Evolutionary conservation across 495 filamentous ascomycete species (phyloP).

Genomic region (Xylaria longipes): DNA sequence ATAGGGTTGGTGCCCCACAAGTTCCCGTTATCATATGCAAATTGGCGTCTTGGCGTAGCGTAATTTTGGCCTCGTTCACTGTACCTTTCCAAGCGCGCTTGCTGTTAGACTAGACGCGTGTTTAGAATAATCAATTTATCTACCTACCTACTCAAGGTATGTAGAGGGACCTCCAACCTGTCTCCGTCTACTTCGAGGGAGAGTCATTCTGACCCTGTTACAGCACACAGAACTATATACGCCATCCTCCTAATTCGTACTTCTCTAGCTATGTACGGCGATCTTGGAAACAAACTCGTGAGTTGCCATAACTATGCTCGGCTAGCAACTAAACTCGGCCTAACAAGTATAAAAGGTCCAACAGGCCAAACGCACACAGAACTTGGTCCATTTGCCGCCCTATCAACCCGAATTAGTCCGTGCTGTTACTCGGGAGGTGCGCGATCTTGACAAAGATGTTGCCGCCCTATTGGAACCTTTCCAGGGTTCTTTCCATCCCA

Average conservation of each 20-base stretch:
- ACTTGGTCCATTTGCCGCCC: conserved; percentile 83
- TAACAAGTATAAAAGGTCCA: conserved; percentile 69
- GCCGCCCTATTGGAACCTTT: conserved; percentile 79
- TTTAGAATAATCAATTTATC: background rate
- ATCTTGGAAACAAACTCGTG: conserved; percentile 80
- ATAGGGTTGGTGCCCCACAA: background rate
- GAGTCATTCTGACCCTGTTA: background rate
- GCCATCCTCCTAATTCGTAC: background rate
- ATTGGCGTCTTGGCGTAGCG: background rate
- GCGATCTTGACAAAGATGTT: conserved; percentile 93
- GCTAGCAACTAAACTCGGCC: conserved; percentile 29
- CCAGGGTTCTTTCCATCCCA: conserved; percentile 82
- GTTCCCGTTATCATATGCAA: background rate
- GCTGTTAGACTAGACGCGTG: background rate
- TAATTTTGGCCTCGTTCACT: background rate
- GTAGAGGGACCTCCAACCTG: background rate
- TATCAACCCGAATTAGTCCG: conserved; percentile 95
- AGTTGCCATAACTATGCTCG: conserved; percentile 6
- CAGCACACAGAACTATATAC: background rate
- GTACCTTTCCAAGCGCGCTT: conserved; percentile 9
- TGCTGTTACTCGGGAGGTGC: conserved; percentile 85
- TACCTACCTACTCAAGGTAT: background rate
- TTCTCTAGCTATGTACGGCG: conserved; percentile 77
- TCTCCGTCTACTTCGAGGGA: background rate
- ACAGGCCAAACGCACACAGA: conserved; percentile 95